phyloP scores from a whole-genome alignment of 352 stramenopile species.

The Globisporangium nunn region DNA sequence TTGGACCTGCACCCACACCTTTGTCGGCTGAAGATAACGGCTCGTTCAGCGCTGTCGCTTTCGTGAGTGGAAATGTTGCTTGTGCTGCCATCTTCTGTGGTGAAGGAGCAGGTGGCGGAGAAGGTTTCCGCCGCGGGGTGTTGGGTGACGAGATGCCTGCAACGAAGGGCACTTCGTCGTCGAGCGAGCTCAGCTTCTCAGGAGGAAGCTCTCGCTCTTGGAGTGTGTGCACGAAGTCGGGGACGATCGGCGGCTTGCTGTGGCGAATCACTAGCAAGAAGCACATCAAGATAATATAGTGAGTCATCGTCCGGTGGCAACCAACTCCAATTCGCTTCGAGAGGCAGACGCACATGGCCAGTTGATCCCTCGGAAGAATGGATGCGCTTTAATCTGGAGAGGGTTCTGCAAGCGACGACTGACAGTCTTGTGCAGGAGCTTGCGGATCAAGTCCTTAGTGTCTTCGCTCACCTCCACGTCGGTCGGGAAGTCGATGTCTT shows the following conservation, averaged over 20 bases:
- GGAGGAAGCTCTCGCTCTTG: slow-evolving; percentile 18
- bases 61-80: neutral
- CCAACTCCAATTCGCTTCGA: neutral
- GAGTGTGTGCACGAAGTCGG: slow-evolving; percentile 30
- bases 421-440: slow-evolving; percentile 25
- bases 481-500: slow-evolving; percentile 44
- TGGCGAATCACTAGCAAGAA: slow-evolving; percentile 31
- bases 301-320: neutral
- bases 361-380: slow-evolving; percentile 87
- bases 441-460: slow-evolving; percentile 69
- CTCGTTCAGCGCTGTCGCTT: neutral
- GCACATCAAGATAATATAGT: neutral
- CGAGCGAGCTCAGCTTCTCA: slow-evolving; percentile 23
- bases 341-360: slow-evolving; percentile 67
- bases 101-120: slow-evolving; percentile 1
- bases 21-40: neutral
- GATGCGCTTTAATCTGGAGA: slow-evolving; percentile 88
- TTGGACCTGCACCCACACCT: neutral
- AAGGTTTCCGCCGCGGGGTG: slow-evolving; percentile 8
- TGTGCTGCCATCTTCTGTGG: neutral
- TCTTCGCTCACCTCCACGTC: slow-evolving; percentile 49
- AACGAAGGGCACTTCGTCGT: slow-evolving; percentile 35
- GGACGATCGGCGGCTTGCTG: slow-evolving; percentile 32
- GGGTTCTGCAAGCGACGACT: slow-evolving; percentile 82
- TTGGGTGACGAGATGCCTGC: slow-evolving; percentile 14